Evolutionary conservation across 108 stramenopile genomes (phyloP), one percentile per base, ranked within the genome.

Genomic region (Skeletonema grethae): DNA sequence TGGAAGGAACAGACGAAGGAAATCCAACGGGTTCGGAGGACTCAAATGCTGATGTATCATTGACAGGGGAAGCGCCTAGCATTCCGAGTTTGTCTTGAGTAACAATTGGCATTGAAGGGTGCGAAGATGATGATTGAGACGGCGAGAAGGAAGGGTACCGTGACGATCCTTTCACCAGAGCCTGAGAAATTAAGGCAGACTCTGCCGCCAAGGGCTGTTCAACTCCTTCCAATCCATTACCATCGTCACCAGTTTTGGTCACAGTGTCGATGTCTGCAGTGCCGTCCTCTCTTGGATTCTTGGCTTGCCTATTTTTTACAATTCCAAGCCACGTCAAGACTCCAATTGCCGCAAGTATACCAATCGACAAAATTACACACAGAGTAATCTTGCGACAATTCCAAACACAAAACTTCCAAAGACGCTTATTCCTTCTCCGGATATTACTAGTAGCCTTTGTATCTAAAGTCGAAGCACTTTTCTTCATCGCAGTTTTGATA

Each of bases 401-500:
- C 78, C 78, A 79, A n/a, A 73, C 78, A 25, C 48, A 67, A 39
- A 66, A 73, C 48, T 79, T 79, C 45, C 59, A 75, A 24, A 75
- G 20, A 24, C 64, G 73, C 57, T 75, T 67, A 48, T 75, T 75
- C 63, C 50, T 73, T 45, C 50, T 65, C n/a, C 56, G 31, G 12
- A 56, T 43, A 41, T 59, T 73, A 5, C 2, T 9, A 22, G 56
- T 57, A 34, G 72, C 64, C 38, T 16, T 55, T 30, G 22, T 12
- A 22, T 45, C 20, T 20, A 43, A 11, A 24, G 9, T 28, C 7
- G 41, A 20, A 25, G 28, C 53, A 45, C 46, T 67, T 25, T n/a
- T 50, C 9, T 32, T 43, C 8, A 25, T 18, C 50, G 25, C n/a
- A 2, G 16, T 43, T 24, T 53, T 53, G 7, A 53, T 20, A 8